phyloP scores from a whole-genome alignment of 192 early-diverging fungal species.

The Kappamyces sp. region DNA sequence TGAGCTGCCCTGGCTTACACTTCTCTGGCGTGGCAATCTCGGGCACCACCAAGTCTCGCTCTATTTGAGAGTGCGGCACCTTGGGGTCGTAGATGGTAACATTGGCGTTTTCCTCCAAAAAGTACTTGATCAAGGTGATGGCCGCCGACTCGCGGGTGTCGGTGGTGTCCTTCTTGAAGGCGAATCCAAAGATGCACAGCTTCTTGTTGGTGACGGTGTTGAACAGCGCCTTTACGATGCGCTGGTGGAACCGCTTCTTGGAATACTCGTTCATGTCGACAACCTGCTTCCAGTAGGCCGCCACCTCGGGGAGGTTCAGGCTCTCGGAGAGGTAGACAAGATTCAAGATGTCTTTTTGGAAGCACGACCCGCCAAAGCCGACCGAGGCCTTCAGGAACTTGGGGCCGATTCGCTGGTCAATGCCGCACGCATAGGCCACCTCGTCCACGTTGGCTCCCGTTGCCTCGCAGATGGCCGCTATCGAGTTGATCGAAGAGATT shows the following conservation, averaged over 20 bases:
- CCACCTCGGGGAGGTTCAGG: slow-evolving; percentile 81
- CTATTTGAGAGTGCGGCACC: slow-evolving; percentile 67
- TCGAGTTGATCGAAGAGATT: slow-evolving; percentile 84
- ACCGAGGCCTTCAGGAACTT: slow-evolving; percentile 88
- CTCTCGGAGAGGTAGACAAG: slow-evolving; percentile 81
- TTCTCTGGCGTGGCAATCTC: slow-evolving; percentile 23
- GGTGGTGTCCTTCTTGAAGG: slow-evolving; percentile 92
- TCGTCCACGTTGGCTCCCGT: slow-evolving; percentile 86
- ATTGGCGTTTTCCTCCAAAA: slow-evolving; percentile 70
- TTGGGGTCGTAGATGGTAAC: slow-evolving; percentile 88
- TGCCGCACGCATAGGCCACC: slow-evolving; percentile 83
- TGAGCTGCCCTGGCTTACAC: slow-evolving; percentile 25
- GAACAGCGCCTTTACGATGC: slow-evolving; percentile 67
- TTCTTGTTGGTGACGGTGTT: slow-evolving; percentile 75
- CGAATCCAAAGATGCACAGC: slow-evolving; percentile 81
- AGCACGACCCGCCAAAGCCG: slow-evolving; percentile 93
- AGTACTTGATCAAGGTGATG: slow-evolving; percentile 72
- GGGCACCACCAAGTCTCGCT: slow-evolving; percentile 51
- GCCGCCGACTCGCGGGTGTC: slow-evolving; percentile 91
- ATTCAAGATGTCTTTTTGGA: slow-evolving; percentile 92
- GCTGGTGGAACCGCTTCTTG: slow-evolving; percentile 73
- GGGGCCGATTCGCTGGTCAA: slow-evolving; percentile 79
- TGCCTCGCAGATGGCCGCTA: slow-evolving; percentile 88
- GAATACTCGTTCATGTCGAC: slow-evolving; percentile 90
- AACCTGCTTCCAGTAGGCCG: slow-evolving; percentile 87